Evolutionary conservation across 2,329 filamentous ascomycete species (phyloP), one percentile per base, ranked within the genome.

Genomic region (Alternaria angustiovoidea): DNA sequence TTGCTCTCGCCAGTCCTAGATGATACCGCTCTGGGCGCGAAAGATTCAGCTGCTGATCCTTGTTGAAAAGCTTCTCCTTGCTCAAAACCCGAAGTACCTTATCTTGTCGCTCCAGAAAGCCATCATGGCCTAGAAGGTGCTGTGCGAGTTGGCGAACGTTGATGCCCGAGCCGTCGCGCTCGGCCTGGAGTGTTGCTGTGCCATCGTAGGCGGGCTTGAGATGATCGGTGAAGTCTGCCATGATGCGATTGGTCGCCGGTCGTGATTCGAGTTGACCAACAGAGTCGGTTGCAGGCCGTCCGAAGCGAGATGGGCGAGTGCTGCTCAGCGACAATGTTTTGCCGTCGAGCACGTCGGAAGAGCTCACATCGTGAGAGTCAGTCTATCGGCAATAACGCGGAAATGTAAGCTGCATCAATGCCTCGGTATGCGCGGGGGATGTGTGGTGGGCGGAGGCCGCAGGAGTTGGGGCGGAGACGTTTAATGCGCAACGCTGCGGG

Each of bases 11-110:
- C 18, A 86, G 78, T 4, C 82, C 84, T 4, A 86, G 78, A 52
- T 84, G 82, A 67, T 84, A 86, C 18, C 83, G 75, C 54, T 85
- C 83, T 4, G 83, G 83, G 20, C 83, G 77, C 22, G 82, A 83
- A 18, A 86, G 71, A 59, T 86, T 85, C 62, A 81, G 73, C 63
- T 84, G 83, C 61, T 82, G 82, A 38, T 77, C 75, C 66, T 86
- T 86, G 38, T 74, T 76, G 70, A 85, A 82, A 8, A 86, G 71
- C n/a, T 79, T 80, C 44, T 86, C 82, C 20, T 75, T 75, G 53
- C 80, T 75, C 43, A 86, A 60, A 4, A 84, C 75, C 4, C 74
- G 70, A 1, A 85, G 69, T 7, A 86, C 78, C 30, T 80, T 80
- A 18, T 79, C 70, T 70, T 86, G 84, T 24, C 82, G 77, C 41